Percentiles rank a stretch among this genome's conserved stretches.
Conservation (phyloP, 2,329 filamentous ascomycete genomes). For the Pyrenochaeta sp. region DNA sequence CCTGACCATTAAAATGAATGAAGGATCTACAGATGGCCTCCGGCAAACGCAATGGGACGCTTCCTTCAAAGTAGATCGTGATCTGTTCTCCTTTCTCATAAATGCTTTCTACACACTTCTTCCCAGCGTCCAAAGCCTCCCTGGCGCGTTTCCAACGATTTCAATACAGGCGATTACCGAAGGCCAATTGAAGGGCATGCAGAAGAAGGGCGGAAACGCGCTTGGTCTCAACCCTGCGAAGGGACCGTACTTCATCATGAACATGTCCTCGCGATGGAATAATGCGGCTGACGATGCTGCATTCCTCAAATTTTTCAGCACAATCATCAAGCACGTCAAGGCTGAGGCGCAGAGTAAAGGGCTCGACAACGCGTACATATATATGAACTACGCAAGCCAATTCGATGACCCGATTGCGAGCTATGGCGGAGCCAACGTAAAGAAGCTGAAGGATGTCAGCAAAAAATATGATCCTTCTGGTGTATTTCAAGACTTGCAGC, state of each 20-base stretch:
- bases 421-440: constrained; percentile 40
- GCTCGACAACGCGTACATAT: constrained; percentile 30
- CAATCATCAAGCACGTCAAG: constrained; percentile 25
- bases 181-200: constrained; percentile 31
- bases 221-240: constrained; percentile 32
- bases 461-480: constrained; percentile 46
- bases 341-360: constrained; percentile 25
- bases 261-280: constrained; percentile 26
- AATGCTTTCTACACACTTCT: constrained; percentile 25
- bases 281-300: constrained; percentile 26
- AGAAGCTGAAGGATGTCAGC: constrained; percentile 38
- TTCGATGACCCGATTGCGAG: constrained; percentile 48
- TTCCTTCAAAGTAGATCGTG: constrained; percentile 35
- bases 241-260: constrained; percentile 31
- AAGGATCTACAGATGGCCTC: constrained; percentile 23
- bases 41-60: constrained; percentile 40
- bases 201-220: constrained; percentile 38
- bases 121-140: constrained; percentile 15
- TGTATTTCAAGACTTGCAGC: constrained; percentile 45
- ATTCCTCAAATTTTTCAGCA: constrained; percentile 25
- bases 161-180: constrained; percentile 36
- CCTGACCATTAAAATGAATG: constrained; percentile 29
- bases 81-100: constrained; percentile 28
- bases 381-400: constrained; percentile 48
- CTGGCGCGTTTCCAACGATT: constrained; percentile 25